Percentiles rank a stretch among this genome's conserved stretches.
Evolutionary conservation across 495 filamentous ascomycete species (phyloP).

Genomic region (Xylaria nigripes): DNA sequence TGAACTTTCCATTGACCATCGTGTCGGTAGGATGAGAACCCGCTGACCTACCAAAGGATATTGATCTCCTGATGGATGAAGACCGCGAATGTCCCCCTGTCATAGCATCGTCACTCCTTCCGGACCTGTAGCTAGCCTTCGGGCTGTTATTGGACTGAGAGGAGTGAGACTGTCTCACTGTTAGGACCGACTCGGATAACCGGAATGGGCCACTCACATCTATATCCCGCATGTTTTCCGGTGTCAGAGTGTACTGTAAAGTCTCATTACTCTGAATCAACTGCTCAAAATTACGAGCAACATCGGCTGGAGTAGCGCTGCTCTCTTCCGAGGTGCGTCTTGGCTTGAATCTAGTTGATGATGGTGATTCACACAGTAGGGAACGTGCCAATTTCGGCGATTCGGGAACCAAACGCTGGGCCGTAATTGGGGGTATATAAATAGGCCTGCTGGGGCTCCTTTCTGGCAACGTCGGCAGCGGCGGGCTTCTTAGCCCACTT

Average conservation of each 20-base stretch:
- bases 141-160: slow-evolving; percentile 31
- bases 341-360: slow-evolving; percentile 37
- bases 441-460: slow-evolving; percentile 28
- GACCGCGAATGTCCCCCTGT: slow-evolving; percentile 32
- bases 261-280: slow-evolving; percentile 86
- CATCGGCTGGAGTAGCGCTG: slow-evolving; percentile 33
- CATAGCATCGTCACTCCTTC: slow-evolving; percentile 37
- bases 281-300: slow-evolving; percentile 62
- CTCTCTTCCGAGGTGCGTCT: slow-evolving; percentile 45
- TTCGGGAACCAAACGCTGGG: slow-evolving; percentile 16
- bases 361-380: slow-evolving; percentile 25
- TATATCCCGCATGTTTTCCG: slow-evolving; percentile 78
- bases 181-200: slow-evolving; percentile 17
- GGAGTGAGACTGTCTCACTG: slow-evolving; percentile 26
- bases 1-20: slow-evolving; percentile 19
- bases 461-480: slow-evolving; percentile 33
- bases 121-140: slow-evolving; percentile 22
- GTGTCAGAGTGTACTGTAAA: slow-evolving; percentile 88
- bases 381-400: slow-evolving; percentile 18
- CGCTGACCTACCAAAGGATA: slow-evolving; percentile 33
- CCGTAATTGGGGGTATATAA: slow-evolving; percentile 15
- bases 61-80: slow-evolving; percentile 32
- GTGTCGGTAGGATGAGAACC: slow-evolving; percentile 31
- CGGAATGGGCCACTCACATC: slow-evolving; percentile 49
- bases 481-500: slow-evolving; percentile 13